Evolutionary conservation across 2,329 filamentous ascomycete species (phyloP).

Genomic region (Ustulina deusta): DNA sequence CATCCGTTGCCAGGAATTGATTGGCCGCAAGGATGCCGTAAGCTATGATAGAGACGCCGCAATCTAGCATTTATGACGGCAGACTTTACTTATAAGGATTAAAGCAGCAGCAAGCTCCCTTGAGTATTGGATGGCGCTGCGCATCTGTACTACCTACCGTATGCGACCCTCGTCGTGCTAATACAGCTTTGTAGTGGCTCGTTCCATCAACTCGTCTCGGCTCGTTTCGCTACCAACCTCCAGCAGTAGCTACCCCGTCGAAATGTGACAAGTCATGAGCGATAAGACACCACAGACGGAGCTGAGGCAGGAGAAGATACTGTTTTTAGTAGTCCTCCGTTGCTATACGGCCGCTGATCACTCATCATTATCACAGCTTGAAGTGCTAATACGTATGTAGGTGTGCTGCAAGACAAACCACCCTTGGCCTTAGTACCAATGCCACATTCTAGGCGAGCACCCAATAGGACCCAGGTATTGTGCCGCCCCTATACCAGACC

Average conservation of each 20-base stretch:
- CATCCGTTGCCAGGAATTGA: constrained; percentile 14
- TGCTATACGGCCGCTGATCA: constrained; percentile 1
- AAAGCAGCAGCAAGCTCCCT: constrained; percentile 30
- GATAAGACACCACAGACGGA: constrained; percentile 8
- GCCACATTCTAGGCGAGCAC: constrained; percentile 7
- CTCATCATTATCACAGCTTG: constrained; percentile 15
- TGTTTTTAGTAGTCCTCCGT: constrained; percentile 8
- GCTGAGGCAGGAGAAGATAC: constrained; percentile 4
- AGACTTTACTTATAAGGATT: constrained; percentile 9
- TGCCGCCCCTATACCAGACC: constrained; percentile 6
- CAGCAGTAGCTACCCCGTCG: constrained; percentile 23
- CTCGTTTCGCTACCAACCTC: constrained; percentile 35
- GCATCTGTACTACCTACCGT: constrained; percentile 11
- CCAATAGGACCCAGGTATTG: constrained; percentile 1
- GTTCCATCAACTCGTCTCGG: constrained; percentile 37
- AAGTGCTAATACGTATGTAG: neutral
- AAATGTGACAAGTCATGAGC: constrained; percentile 27
- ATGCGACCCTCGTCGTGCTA: constrained; percentile 16
- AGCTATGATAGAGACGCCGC: constrained; percentile 20
- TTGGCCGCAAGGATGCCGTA: constrained; percentile 27
- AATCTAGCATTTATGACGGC: constrained; percentile 25
- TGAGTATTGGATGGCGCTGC: neutral
- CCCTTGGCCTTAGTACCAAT: constrained; percentile 1
- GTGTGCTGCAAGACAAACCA: constrained; percentile 14
- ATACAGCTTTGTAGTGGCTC: constrained; percentile 36